These are phyloP conservation scores for Emericellopsis atlantica DNA, from an alignment of 2,329 filamentous ascomycete genomes.

Conservation along the genomic window DNA sequence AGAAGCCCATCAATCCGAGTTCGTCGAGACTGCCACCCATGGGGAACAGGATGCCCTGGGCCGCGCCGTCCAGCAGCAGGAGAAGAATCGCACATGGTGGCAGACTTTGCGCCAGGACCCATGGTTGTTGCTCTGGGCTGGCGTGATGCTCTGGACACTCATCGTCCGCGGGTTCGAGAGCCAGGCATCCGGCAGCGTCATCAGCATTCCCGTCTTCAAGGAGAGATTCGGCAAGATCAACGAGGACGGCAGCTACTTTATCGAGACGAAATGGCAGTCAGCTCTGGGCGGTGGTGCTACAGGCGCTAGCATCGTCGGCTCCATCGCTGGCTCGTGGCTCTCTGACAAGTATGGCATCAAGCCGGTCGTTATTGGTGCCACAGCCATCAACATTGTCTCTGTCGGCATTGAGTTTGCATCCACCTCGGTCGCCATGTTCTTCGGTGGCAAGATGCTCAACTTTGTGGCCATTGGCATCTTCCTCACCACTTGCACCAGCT, in stretches of 20 bases:
- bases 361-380: slow-evolving; percentile 7
- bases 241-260: slow-evolving; percentile 3
- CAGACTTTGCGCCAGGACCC: slow-evolving; percentile 13
- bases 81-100: slow-evolving; percentile 11
- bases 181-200: slow-evolving; percentile 9
- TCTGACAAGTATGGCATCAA: slow-evolving; percentile 12
- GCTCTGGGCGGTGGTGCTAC: slow-evolving; percentile 10
- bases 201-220: slow-evolving; percentile 9
- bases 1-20: no score
- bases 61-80: slow-evolving; percentile 15
- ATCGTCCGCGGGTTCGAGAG: slow-evolving; percentile 15
- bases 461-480: slow-evolving; percentile 20
- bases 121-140: slow-evolving; percentile 15
- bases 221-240: slow-evolving; percentile 7
- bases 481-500: slow-evolving; percentile 22
- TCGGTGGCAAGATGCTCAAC: slow-evolving; percentile 16
- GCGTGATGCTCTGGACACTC: slow-evolving; percentile 16
- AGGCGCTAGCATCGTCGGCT: slow-evolving; percentile 11
- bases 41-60: neutral
- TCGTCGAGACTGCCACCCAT: no score
- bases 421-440: slow-evolving; percentile 15
- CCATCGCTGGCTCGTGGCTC: slow-evolving; percentile 11
- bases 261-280: slow-evolving; percentile 6
- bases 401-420: slow-evolving; percentile 16
- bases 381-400: slow-evolving; percentile 12